A percentile compares a stretch with the other conserved stretches of the same genome.
Evolutionary conservation across 1,284 basidiomycete species (phyloP).

Genomic region (Leccinum insolens): DNA sequence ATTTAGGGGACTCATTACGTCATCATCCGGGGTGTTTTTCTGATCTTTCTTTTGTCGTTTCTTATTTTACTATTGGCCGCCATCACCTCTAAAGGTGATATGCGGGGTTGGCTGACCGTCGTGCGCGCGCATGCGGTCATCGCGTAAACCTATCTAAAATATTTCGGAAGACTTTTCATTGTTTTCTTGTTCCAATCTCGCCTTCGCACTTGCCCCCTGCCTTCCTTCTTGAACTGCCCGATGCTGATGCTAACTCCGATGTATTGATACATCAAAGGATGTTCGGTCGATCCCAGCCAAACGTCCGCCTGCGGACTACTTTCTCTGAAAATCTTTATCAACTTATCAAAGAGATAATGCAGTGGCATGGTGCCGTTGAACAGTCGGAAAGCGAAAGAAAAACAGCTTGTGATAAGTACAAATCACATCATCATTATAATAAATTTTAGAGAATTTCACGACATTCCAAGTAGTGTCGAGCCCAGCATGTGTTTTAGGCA

Average conservation of each 20-base stretch:
- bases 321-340: conserved; percentile 48
- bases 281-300: conserved; percentile 88
- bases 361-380: conserved; percentile 20
- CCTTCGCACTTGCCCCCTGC: not conserved
- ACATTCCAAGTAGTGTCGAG: conserved; percentile 12
- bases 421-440: not conserved
- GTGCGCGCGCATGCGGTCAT: not conserved
- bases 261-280: conserved; percentile 48
- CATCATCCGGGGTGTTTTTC: conserved; percentile 30
- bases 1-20: not conserved
- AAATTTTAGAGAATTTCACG: conserved; percentile 6
- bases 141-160: not conserved
- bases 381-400: not conserved
- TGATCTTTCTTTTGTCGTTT: not conserved
- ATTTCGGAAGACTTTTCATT: not conserved
- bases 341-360: conserved; percentile 19
- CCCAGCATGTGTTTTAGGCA: conserved; percentile 32
- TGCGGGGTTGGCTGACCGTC: conserved; percentile 26
- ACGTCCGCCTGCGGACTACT: conserved; percentile 86
- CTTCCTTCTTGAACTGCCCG: not conserved
- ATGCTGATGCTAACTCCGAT: not conserved
- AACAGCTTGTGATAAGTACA: not conserved
- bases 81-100: conserved; percentile 31
- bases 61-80: not conserved
- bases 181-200: not conserved